Evolutionary conservation across 1,284 basidiomycete genomes (phyloP), one percentile per base, ranked within the genome.

Genomic region (Microbotryum saponariae): DNA sequence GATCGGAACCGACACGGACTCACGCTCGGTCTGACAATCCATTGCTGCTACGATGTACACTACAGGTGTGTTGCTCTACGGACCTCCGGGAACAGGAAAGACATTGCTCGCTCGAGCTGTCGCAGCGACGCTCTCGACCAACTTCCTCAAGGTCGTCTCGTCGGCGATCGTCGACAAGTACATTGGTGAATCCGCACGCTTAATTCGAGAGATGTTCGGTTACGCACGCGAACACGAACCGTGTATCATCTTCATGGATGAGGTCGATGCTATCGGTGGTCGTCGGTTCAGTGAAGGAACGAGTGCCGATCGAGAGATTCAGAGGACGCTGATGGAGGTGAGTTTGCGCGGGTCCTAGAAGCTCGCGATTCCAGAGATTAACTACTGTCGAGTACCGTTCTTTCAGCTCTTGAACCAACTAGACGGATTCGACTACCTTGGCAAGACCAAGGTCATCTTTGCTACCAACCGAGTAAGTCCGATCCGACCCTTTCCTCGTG

Each of bases 101-200:
- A 98, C 94, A 0, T 82, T 97, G 1, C 82, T 98, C 23, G 96
- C 94, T 2, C 83, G 92, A 67, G 96, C 96, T 3, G 93, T 97
- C 7, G 96, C 96, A 12, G 91, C 92, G 31, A 97, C 94, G 0
- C 82, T 97, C 55, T 84, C 91, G 72, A 96, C 92, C 63, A 97
- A 97, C 76, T 98, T 98, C 81, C 83, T 98, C 60, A 97, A 97
- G 58, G 94, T 98, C 61, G 94, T 97, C 58, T 93, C 92, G 4
- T 94, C 91, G n/a, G 96, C 94, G 23, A 97, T 99, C 70, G 96
- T 98, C 61, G 94, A 98, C 82, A 98, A 98, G 78, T 99, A 98
- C 77, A 98, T 98, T 63, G 96, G 96, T 71, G 96, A 98, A 79
- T 91, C 88, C 63, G 94, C 94, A 16, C 83, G 94, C 61, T 84